Conservation (phyloP, 228 moss, liverwort and hornwort species). For the Sphagnum fallax region DNA sequence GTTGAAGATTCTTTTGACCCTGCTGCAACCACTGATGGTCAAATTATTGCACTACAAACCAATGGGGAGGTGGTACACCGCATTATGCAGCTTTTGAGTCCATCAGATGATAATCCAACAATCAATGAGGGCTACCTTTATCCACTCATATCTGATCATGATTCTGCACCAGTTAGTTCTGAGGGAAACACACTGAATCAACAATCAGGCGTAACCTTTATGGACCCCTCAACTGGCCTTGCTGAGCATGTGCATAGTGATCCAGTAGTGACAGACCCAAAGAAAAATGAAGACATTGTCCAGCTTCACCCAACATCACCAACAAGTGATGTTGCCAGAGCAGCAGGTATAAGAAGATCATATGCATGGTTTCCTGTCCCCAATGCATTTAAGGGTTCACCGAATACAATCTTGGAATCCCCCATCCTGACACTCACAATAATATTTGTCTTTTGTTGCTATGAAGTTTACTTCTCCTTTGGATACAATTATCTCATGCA, state of each 20-base stretch:
- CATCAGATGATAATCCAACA: slow-evolving; percentile 30
- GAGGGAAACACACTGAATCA: slow-evolving; percentile 40
- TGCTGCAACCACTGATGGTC: slow-evolving; percentile 34
- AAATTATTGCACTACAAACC: slow-evolving; percentile 71
- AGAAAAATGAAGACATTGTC: no score
- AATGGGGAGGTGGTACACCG: slow-evolving; percentile 31
- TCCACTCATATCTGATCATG: slow-evolving; percentile 63
- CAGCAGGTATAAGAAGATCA: slow-evolving; percentile 22
- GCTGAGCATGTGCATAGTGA: slow-evolving; percentile 26
- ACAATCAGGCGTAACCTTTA: slow-evolving; percentile 70
- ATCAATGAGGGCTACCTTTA: slow-evolving; percentile 66
- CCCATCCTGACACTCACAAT: no score
- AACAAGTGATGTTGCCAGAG: slow-evolving; percentile 19
- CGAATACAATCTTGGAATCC: no score
- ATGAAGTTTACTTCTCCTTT: no score
- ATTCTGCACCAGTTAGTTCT: slow-evolving; percentile 32
- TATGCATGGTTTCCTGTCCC: no score
- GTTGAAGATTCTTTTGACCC: slow-evolving; percentile 25
- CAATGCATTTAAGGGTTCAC: no score
- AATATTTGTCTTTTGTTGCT: no score
- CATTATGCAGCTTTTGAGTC: slow-evolving; percentile 53
- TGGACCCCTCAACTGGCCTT: slow-evolving; percentile 35
- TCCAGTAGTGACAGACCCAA: slow-evolving; percentile 21
- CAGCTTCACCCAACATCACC: slow-evolving; percentile 19
- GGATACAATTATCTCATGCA: no score